Evolutionary conservation across 768 basidiomycete genomes (phyloP).

Genomic region (Amylocystis lapponica): DNA sequence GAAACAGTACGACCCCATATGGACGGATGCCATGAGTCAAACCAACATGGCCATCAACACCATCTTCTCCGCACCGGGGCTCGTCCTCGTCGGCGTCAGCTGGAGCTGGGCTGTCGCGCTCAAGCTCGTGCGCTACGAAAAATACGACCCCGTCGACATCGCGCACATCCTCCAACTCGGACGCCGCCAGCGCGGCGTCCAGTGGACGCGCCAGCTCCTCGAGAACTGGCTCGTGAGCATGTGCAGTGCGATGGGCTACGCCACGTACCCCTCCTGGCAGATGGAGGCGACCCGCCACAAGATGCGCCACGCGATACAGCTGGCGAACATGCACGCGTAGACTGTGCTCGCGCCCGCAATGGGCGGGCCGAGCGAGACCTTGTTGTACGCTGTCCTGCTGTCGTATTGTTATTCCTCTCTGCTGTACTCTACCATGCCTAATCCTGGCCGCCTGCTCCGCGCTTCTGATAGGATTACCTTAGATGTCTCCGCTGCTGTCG

Average conservation of each 20-base stretch:
- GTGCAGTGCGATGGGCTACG: conserved; percentile 64
- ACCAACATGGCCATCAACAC: conserved; percentile 51
- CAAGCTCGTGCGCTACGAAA: conserved; percentile 63
- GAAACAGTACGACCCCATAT: conserved; percentile 52
- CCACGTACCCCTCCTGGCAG: conserved; percentile 38
- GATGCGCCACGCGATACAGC: conserved; percentile 48
- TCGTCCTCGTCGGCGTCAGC: conserved; percentile 54
- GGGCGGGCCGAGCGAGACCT: too few relatives aligned
- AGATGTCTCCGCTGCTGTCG: too few relatives aligned
- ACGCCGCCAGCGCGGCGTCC: conserved; percentile 40
- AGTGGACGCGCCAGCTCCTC: conserved; percentile 50
- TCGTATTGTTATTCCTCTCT: too few relatives aligned
- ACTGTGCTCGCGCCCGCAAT: too few relatives aligned
- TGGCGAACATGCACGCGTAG: conserved; percentile 3
- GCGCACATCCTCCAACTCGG: conserved; percentile 64
- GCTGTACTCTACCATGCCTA: too few relatives aligned
- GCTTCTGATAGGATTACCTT: too few relatives aligned
- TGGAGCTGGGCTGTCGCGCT: conserved; percentile 71
- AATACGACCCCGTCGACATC: conserved; percentile 60
- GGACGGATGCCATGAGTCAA: conserved; percentile 42
- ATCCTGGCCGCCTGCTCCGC: too few relatives aligned
- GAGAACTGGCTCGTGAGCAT: conserved; percentile 51
- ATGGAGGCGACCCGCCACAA: conserved; percentile 41
- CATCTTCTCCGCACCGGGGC: conserved; percentile 49
- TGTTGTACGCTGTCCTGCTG: too few relatives aligned